Evolutionary conservation across 1,284 basidiomycete genomes (phyloP), one percentile per base, ranked within the genome.

Genomic region (Pseudozyma sp.): DNA sequence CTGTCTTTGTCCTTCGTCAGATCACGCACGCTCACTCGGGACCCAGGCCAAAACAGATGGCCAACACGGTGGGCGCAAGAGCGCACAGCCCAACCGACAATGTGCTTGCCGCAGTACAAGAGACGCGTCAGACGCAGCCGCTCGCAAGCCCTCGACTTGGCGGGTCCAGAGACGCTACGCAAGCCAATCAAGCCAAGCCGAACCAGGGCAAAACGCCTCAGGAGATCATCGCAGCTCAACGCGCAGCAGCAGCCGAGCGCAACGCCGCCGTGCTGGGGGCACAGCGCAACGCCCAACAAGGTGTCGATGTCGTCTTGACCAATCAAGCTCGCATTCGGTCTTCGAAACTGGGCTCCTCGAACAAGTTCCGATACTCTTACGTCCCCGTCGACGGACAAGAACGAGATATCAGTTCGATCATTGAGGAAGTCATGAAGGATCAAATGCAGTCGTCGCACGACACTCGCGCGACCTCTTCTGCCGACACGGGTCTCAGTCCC

Each of bases 221-320:
- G 75, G 93, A 96, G 75, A 91, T 96, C 80, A 96, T 96, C 51
- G 92, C 92, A n/a, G 93, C 93, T 5, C 94, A 97, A 83, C 89
- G 94, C 13, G 92, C 91, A 4, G 91, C 91, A 0, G 90, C 89
- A 5, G 88, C 92, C 29, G 94, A 93, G 6, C 94, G 90, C 66
- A 94, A 96, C 81, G 90, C 90, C 8, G 92, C 93, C 0, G 90
- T 96, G 44, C 87, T 96, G 9, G 92, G 92, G 6, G 90, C 94
- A 0, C 92, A 94, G 76, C 87, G 89, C 7, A 97, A 97, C 82
- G 89, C 90, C 2, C 88, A 91, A 17, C 89, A 93, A 56, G 95
- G 94, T 0, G 89, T 96, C 77, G 94, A 97, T 78, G 89, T 97
- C 14, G 85, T 93, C 5, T 86, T 97, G 7, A 91, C 92, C 8